Percentiles rank a stretch among this genome's conserved stretches.
These are phyloP conservation scores for Aspergillus pseudoviridinutans DNA, from an alignment of 2,329 filamentous ascomycete genomes.

Conservation along the genomic window DNA sequence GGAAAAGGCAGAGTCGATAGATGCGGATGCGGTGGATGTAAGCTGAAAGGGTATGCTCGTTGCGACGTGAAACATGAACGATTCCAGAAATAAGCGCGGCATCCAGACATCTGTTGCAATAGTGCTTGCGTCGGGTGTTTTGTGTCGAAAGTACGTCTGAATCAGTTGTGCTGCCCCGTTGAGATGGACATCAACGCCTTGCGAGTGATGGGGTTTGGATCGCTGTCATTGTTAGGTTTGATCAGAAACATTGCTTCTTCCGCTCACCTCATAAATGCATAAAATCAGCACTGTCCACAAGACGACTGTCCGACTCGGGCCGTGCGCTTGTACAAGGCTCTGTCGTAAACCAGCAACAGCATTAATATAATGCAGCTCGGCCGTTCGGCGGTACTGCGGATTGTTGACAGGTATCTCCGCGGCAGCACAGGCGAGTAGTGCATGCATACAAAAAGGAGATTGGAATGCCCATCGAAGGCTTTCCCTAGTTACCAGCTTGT, in stretches of 20 bases:
- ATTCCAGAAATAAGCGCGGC: constrained; percentile 18
- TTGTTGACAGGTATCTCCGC: constrained; percentile 16
- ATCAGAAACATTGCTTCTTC: not conserved
- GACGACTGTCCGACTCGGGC: constrained; percentile 4
- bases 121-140: not conserved
- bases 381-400: constrained; percentile 7
- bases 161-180: constrained; percentile 20
- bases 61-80: constrained; percentile 25
- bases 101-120: not conserved
- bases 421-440: constrained; percentile 20
- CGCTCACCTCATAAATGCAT: constrained; percentile 23
- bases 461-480: constrained; percentile 11
- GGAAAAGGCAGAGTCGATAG: constrained; percentile 17
- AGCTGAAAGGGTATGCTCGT: constrained; percentile 24
- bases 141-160: constrained; percentile 3
- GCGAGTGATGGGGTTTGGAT: constrained; percentile 13
- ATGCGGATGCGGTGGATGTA: not conserved
- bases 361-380: constrained; percentile 14
- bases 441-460: constrained; percentile 19
- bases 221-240: constrained; percentile 6
- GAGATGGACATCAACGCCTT: constrained; percentile 18
- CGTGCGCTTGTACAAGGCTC: not conserved
- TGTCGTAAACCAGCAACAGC: constrained; percentile 11
- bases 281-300: constrained; percentile 17
- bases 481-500: constrained; percentile 8